A percentile compares a stretch with the other conserved stretches of the same genome.
Conservation (phyloP, 345 rosid species). For the Populus simonii region DNA sequence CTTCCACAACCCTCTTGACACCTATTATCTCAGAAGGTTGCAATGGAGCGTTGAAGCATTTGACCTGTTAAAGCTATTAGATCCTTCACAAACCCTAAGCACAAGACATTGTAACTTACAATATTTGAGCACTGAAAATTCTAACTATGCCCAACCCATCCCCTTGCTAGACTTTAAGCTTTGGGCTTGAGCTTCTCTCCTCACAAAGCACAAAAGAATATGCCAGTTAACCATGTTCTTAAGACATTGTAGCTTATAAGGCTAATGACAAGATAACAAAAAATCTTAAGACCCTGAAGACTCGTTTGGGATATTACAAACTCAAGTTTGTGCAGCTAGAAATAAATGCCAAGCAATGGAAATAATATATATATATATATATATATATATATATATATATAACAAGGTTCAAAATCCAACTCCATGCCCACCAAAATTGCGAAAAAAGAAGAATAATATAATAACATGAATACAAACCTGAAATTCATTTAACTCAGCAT, state of each 20-base stretch:
- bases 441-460: neutral
- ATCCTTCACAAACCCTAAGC: conserved; percentile 13
- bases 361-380: too few species aligned
- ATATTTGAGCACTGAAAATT: neutral
- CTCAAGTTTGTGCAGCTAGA: neutral
- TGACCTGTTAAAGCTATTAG: conserved; percentile 62
- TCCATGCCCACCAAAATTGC: neutral
- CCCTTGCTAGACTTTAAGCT: neutral
- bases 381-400: neutral
- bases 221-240: neutral
- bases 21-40: conserved; percentile 95
- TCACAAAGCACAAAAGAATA: neutral
- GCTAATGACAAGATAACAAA: neutral
- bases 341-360: neutral
- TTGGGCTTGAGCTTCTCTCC: neutral
- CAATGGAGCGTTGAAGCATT: conserved; percentile 91
- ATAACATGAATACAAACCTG: conserved; percentile 44
- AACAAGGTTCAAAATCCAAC: neutral
- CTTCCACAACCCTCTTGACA: conserved; percentile 95
- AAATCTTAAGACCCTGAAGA: neutral
- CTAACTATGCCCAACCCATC: neutral
- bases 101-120: neutral
- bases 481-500: conserved; percentile 65
- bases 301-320: neutral
- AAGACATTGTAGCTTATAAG: neutral